Evolutionary conservation across 345 rosid species (phyloP).

Genomic region (Geranium brycei): DNA sequence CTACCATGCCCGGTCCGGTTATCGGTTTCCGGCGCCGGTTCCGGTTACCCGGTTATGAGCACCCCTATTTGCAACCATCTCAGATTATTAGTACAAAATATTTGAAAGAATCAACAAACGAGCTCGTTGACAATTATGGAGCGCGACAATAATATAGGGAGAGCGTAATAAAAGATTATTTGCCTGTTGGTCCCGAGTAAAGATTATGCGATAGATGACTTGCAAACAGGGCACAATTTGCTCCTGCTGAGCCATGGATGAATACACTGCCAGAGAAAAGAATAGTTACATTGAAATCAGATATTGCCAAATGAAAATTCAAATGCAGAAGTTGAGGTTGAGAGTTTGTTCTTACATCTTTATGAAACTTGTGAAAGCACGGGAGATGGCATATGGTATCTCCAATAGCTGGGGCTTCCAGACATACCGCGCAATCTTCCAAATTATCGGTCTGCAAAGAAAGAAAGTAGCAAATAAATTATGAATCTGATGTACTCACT

Average conservation of each 20-base stretch:
- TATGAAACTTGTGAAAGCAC: slow-evolving; percentile 95
- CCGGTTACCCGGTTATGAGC: too few species aligned
- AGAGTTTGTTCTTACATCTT: slow-evolving; percentile 36
- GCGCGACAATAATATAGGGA: too few species aligned
- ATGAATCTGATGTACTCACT: background rate
- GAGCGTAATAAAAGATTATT: too few species aligned
- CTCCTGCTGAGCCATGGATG: slow-evolving; percentile 86
- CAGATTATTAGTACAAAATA: too few species aligned
- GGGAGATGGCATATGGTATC: slow-evolving; percentile 88
- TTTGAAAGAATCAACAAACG: too few species aligned
- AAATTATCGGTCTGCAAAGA: slow-evolving; percentile 41
- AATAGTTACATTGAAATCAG: slow-evolving; percentile 5
- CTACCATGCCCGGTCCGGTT: too few species aligned
- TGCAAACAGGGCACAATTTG: slow-evolving; percentile 81
- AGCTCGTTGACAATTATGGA: too few species aligned
- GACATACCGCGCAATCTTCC: slow-evolving; percentile 69
- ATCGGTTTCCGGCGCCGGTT: too few species aligned
- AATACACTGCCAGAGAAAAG: slow-evolving; percentile 55
- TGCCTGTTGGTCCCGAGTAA: too few species aligned
- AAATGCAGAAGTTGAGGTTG: slow-evolving; percentile 1
- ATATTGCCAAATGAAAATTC: slow-evolving; percentile 1
- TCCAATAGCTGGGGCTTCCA: slow-evolving; percentile 64
- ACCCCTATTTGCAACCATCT: too few species aligned
- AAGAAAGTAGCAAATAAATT: slow-evolving; percentile 3
- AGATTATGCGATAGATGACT: slow-evolving; percentile 49